A percentile compares a stretch with the other conserved stretches of the same genome.
Evolutionary conservation across 495 filamentous ascomycete genomes (phyloP).

Genomic region (Penicillium waksmanii): DNA sequence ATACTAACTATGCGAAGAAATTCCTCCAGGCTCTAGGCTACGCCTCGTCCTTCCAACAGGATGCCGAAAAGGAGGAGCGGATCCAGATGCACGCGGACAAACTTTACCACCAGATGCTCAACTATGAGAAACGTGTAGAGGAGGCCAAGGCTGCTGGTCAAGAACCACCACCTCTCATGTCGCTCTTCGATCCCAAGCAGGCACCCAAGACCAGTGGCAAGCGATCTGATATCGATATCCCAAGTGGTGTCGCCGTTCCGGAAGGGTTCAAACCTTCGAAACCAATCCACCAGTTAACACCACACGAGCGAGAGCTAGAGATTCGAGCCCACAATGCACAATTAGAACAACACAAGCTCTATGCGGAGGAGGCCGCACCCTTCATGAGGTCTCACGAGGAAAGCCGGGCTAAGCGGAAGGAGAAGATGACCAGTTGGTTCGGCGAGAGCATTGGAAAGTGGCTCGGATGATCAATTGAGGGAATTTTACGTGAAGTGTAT

Average conservation of each 20-base stretch:
- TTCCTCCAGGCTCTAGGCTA: constrained; percentile 94
- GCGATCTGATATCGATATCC: constrained; percentile 33
- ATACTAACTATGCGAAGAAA: constrained; percentile 53
- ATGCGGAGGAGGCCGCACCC: constrained; percentile 54
- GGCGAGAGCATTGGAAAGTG: constrained; percentile 54
- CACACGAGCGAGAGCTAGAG: constrained; percentile 67
- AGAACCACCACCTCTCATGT: constrained; percentile 42
- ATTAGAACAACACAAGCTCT: constrained; percentile 56
- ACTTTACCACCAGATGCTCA: constrained; percentile 82
- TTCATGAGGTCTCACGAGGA: constrained; percentile 61
- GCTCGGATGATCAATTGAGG: constrained; percentile 32
- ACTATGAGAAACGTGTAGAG: constrained; percentile 70
- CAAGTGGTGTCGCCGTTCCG: constrained; percentile 40
- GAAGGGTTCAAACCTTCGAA: constrained; percentile 51
- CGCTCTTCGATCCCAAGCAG: constrained; percentile 44
- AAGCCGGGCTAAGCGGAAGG: constrained; percentile 59
- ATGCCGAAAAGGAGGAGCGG: constrained; percentile 72
- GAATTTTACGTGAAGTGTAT: neutral
- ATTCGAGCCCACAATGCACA: constrained; percentile 66
- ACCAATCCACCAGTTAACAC: constrained; percentile 60
- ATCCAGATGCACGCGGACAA: constrained; percentile 96
- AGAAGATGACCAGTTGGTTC: constrained; percentile 59
- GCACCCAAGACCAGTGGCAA: constrained; percentile 10
- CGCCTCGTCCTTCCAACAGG: constrained; percentile 64
- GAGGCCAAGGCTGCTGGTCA: constrained; percentile 66